phyloP scores from a whole-genome alignment of 1,284 basidiomycete species.

The Malassezia nana region DNA sequence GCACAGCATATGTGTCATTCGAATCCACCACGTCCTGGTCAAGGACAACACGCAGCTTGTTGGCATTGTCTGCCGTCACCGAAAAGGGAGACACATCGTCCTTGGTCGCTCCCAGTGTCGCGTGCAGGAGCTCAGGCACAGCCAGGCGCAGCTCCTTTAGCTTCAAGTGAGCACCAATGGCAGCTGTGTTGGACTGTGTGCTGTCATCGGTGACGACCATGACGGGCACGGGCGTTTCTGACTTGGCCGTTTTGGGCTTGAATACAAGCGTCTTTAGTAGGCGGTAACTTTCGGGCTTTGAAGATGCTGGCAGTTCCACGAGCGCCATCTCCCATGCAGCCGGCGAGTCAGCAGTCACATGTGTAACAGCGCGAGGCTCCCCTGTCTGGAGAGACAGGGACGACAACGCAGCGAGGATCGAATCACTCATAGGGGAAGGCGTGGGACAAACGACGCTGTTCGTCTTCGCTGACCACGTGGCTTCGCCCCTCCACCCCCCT shows the following conservation, averaged over 20 bases:
- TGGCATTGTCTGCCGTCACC: conserved; percentile 31
- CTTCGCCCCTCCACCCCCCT: not conserved
- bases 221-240: conserved; percentile 70
- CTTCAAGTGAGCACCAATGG: conserved; percentile 70
- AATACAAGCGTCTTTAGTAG: conserved; percentile 65
- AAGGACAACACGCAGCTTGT: conserved; percentile 30
- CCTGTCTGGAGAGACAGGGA: conserved; percentile 11
- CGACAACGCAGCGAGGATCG: conserved; percentile 14
- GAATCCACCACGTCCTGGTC: conserved; percentile 32
- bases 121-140: conserved; percentile 72
- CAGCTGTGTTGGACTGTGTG: conserved; percentile 60
- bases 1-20: conserved; percentile 31
- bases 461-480: not conserved
- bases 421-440: conserved; percentile 12
- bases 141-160: conserved; percentile 82
- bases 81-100: conserved; percentile 55
- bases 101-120: conserved; percentile 75
- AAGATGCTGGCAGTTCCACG: not conserved
- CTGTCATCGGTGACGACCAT: conserved; percentile 74
- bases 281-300: conserved; percentile 3
- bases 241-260: conserved; percentile 84
- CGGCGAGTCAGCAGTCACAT: conserved; percentile 4
- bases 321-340: conserved; percentile 11
- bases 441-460: not conserved
- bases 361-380: not conserved